Base-by-base conservation (phyloP, 164 flowering plant species). In the Vitis rotundifolia region DNA sequence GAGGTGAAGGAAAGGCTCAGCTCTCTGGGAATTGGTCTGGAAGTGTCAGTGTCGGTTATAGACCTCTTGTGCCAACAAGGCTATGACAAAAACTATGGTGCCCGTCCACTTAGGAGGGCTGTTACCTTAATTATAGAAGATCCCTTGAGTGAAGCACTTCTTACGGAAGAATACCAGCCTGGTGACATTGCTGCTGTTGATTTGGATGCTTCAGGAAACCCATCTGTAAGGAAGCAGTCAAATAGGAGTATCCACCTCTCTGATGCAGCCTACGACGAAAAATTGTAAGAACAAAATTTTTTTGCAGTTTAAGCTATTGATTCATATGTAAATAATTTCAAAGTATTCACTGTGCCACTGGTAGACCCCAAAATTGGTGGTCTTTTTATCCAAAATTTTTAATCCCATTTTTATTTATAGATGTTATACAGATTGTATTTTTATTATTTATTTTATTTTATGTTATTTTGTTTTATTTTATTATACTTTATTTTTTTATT, bases 61-160 rank as follows among this genome's bases (percentile, higher is more conserved):
- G 84, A 91, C 61, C 83, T 86, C 1, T 71, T 93, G 28, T 90
- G 93, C 74, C 67, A 85, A 64, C 85, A 85, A 73, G 97, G 97
- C 12, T 90, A 84, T 66, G 86, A 87, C 80, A 69, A 78, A 13
- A 78, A 73, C 66, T 88, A 88, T 63, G 98, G 98, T 3, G 98
- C 95, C 2, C 86, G 98, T 16, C 89, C 92, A 47, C 85, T 93
- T 9, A 79, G 97, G 73, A 80, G 97, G 73, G 89, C 94, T 7
- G 87, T 93, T 11, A 86, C 89, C 15, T 83, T 31, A 1, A 63
- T 90, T 3, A 73, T 93, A 19, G 98, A 93, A 79, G 90, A 91
- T 74, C 83, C 71, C n/a, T 59, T 93, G 63, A 85, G 91, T 47
- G 97, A 93, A 77, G 90, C 92, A 44, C 31, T 91, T 11, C 94